Evolutionary conservation across 75 land plant genomes (phyloP).

Genomic region (Cunninghamia lanceolata): DNA sequence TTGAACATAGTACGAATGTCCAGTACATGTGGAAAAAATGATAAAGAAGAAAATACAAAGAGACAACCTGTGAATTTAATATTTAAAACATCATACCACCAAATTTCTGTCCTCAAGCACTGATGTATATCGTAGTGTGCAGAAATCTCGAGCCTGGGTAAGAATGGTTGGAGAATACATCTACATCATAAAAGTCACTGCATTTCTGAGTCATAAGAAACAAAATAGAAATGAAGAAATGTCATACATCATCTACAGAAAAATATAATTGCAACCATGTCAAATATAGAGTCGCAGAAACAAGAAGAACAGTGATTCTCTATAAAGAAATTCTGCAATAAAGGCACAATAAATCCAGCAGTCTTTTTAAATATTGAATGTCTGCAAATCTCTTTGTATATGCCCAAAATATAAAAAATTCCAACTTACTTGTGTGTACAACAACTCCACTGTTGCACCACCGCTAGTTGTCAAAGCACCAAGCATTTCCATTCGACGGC

Average conservation of each 20-base stretch:
- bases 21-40: background rate
- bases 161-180: conserved; percentile 52
- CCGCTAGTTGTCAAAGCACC: conserved; percentile 34
- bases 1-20: background rate
- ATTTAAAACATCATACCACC: conserved; percentile 24
- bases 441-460: conserved; percentile 43
- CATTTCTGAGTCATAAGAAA: background rate
- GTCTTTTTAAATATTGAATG: background rate
- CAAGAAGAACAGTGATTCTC: background rate
- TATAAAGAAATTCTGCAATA: background rate
- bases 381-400: background rate
- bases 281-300: background rate
- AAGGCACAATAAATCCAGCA: conserved; percentile 1
- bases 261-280: background rate
- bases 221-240: background rate
- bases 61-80: background rate
- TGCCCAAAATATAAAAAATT: background rate
- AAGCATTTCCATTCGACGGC: conserved; percentile 43
- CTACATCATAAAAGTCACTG: conserved; percentile 10
- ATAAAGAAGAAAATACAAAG: background rate
- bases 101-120: conserved; percentile 36
- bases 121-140: conserved; percentile 45
- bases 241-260: background rate
- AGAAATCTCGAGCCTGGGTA: conserved; percentile 43
- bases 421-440: conserved; percentile 38